Percentiles rank a stretch among this genome's conserved stretches.
Evolutionary conservation across 768 basidiomycete genomes (phyloP).

Genomic region (Agaricus blazei): DNA sequence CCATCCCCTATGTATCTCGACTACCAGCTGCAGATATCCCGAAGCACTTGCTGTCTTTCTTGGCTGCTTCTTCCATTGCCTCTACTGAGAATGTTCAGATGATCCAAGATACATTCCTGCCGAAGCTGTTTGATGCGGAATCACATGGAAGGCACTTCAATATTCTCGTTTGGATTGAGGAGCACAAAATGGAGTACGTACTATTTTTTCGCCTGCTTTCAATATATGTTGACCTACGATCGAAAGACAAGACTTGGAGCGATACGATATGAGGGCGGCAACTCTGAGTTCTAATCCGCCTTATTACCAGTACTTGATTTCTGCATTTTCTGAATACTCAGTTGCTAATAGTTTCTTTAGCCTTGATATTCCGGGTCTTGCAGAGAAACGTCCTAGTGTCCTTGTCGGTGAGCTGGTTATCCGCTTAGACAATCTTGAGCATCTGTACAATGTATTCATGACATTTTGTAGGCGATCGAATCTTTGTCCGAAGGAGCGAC

Average conservation of each 20-base stretch:
- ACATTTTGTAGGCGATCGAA: constrained; percentile 40
- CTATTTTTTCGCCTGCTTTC: background rate
- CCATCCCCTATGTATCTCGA: constrained; percentile 34
- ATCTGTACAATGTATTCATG: background rate
- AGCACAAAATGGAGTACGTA: constrained; percentile 35
- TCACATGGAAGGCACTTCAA: constrained; percentile 45
- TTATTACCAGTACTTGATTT: constrained; percentile 34
- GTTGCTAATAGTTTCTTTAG: constrained; percentile 11
- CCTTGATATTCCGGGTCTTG: constrained; percentile 36
- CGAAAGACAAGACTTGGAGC: constrained; percentile 34
- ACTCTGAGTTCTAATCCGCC: constrained; percentile 21
- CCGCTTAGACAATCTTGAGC: background rate
- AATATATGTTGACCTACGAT: background rate
- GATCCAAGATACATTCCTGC: constrained; percentile 33
- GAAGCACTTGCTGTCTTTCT: constrained; percentile 16
- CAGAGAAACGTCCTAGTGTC: constrained; percentile 54
- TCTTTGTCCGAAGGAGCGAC: constrained; percentile 42
- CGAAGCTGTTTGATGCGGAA: constrained; percentile 26
- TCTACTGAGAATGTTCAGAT: constrained; percentile 22
- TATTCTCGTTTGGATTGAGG: constrained; percentile 54
- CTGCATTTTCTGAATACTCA: background rate
- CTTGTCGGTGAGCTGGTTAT: constrained; percentile 37
- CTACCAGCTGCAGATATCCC: constrained; percentile 39
- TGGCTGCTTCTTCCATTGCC: constrained; percentile 25
- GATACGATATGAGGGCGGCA: constrained; percentile 30